Base-by-base conservation (phyloP, 2,329 filamentous ascomycete genomes). In the Nannizzia gypsea region DNA sequence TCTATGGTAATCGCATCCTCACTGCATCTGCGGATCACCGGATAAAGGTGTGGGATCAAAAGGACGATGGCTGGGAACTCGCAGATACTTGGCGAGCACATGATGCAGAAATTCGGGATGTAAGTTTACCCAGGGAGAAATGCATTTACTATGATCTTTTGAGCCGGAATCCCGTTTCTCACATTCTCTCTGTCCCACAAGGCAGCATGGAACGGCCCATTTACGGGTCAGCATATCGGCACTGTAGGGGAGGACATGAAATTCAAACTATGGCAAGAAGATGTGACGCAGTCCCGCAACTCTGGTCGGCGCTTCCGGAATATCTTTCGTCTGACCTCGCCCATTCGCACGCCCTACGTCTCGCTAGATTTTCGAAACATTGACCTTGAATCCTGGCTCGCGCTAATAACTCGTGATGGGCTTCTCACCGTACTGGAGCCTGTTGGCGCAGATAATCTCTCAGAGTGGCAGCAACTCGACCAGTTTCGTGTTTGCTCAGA, bases 151-250 rank as follows among this genome's bases (percentile, higher is more conserved):
- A 8, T 26, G 34, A 22, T 17, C 50, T 6, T 20, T 6, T 17
- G 9, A 26, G 15, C 9, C 9, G 31, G 31, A 36, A 40, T 2
- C 28, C 28, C 28, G 28, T 9, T 38, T 28, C 36, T 56, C 54
- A 40, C 54, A 36, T 31, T 8, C 36, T 48, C 38, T 60, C 26
- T 50, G 26, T 17, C 34, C 8, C 54, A 56, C 69, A 92, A 36
- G 89, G 85, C 95, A 59, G 89, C 93, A 79, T 97, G 92, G 91
- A 88, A 95, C 60, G 89, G 90, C 0, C 88, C 90, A 0, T 92
- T 89, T 64, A 85, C 93, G 62, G 93, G 93, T 66, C 90, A 93
- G 69, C 83, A 95, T 67, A 79, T 97, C 66, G 91, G 87, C 60
- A 95, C 88, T 59, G 87, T 96, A 62, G 90, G 89, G 63, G 88